Percentiles rank a stretch among this genome's conserved stretches.
phyloP scores from a whole-genome alignment of 1,284 basidiomycete species.

The Sanghuangporus weigelae region DNA sequence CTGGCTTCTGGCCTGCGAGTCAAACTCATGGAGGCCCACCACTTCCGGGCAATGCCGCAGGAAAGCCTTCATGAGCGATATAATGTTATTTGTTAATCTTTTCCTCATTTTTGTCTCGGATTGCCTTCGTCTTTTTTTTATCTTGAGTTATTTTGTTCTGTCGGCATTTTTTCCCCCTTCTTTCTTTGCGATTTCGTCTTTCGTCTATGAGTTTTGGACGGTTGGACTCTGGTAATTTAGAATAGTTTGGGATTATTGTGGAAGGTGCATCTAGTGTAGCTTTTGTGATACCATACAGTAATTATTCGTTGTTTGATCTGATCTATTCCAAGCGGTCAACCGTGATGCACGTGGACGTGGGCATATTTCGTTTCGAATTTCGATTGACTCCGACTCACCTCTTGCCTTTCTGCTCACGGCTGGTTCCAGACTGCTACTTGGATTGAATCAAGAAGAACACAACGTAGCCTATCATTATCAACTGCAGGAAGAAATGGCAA shows the following conservation, averaged over 20 bases:
- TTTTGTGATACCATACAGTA: too few relatives aligned
- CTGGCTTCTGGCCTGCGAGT: background rate
- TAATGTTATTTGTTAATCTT: background rate
- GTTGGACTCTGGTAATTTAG: background rate
- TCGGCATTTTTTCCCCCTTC: background rate
- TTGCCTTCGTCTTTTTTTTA: background rate
- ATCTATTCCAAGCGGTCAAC: too few relatives aligned
- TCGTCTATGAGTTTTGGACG: background rate
- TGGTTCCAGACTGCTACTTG: too few relatives aligned
- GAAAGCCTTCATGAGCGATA: background rate
- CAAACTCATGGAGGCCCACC: background rate
- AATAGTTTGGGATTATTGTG: too few relatives aligned
- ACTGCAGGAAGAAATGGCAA: conserved; percentile 6
- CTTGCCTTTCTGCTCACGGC: too few relatives aligned
- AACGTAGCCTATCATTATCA: too few relatives aligned
- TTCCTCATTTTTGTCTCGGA: background rate
- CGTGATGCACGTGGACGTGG: too few relatives aligned
- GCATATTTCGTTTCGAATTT: too few relatives aligned
- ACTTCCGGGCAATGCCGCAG: background rate
- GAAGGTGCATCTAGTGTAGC: too few relatives aligned
- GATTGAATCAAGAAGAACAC: too few relatives aligned
- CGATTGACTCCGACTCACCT: too few relatives aligned
- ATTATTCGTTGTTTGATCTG: too few relatives aligned
- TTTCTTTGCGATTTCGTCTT: background rate
- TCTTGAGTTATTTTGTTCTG: background rate